Evolutionary conservation across 2,329 filamentous ascomycete genomes (phyloP).

Genomic region (Bipolaris zeicola): DNA sequence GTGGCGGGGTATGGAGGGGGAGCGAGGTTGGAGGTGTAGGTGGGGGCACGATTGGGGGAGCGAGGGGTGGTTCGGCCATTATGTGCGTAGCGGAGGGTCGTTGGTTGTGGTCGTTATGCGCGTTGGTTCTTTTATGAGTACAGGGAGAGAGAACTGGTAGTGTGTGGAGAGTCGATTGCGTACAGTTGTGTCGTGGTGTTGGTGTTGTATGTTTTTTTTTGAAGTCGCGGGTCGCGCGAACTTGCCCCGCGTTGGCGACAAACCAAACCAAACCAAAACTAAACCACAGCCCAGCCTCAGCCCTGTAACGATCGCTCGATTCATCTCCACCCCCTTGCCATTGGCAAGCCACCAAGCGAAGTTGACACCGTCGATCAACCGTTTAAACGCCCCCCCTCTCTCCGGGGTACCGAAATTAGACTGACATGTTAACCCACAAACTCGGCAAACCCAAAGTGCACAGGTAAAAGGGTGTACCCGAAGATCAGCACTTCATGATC

Average conservation of each 20-base stretch:
- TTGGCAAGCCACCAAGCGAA: conserved; percentile 12
- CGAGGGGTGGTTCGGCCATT: conserved; percentile 31
- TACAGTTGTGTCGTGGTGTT: not conserved
- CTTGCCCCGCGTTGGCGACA: conserved; percentile 16
- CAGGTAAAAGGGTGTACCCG: conserved; percentile 6
- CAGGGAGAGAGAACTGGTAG: too few species aligned
- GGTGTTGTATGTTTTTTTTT: too few species aligned
- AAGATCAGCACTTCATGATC: conserved; percentile 1
- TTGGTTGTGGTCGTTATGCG: not conserved
- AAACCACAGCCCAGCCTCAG: too few species aligned
- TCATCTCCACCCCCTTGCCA: conserved; percentile 18
- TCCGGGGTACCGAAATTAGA: conserved; percentile 4
- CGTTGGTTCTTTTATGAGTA: not conserved
- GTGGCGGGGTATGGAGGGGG: conserved; percentile 36
- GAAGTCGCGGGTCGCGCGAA: too few species aligned
- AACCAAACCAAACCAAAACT: not conserved
- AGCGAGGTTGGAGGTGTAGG: conserved; percentile 25
- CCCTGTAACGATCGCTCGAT: not conserved
- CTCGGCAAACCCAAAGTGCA: not conserved
- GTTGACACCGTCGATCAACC: conserved; percentile 16
- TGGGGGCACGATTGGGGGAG: conserved; percentile 26
- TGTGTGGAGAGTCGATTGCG: not conserved
- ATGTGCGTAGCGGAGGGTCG: not conserved
- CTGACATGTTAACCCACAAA: not conserved
- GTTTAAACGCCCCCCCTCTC: conserved; percentile 2